phyloP scores from a whole-genome alignment of 306 rosid species.

The Pterocarpus santalinus region DNA sequence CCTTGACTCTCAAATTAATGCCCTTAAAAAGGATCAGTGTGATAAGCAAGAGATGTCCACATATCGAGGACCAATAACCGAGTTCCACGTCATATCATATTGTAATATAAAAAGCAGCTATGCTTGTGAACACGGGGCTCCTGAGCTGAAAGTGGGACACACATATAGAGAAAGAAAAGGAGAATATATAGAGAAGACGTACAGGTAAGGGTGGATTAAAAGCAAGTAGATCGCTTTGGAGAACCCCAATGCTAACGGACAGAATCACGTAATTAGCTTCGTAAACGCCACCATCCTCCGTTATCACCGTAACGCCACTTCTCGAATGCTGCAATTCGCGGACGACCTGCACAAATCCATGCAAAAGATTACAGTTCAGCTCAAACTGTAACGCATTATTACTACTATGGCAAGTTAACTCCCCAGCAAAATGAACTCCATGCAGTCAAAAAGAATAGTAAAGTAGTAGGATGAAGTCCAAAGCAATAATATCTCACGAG shows the following conservation, averaged over 20 bases:
- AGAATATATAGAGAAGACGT: constrained; percentile 50
- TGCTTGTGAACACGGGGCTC: constrained; percentile 31
- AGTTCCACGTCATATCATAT: constrained; percentile 41
- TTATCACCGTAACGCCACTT: constrained; percentile 78
- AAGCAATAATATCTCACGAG: constrained; percentile 44
- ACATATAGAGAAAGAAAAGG: not conserved
- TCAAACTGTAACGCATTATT: not conserved
- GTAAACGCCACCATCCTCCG: constrained; percentile 89
- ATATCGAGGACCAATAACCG: constrained; percentile 22
- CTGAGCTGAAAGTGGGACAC: not conserved
- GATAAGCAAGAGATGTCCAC: not conserved
- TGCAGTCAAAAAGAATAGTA: constrained; percentile 18
- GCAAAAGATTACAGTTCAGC: constrained; percentile 35
- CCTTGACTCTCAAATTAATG: constrained; percentile 12
- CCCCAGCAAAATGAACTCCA: constrained; percentile 22
- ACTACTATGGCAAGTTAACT: not conserved
- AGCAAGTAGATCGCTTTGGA: constrained; percentile 87
- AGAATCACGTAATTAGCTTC: constrained; percentile 84
- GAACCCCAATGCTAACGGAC: constrained; percentile 96
- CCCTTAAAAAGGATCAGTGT: not conserved
- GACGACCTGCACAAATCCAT: constrained; percentile 80
- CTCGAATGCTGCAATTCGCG: constrained; percentile 89
- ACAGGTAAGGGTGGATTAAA: constrained; percentile 91
- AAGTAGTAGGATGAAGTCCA: constrained; percentile 20
- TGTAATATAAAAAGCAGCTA: constrained; percentile 1